Percentiles rank a stretch among this genome's conserved stretches.
These are phyloP conservation scores for Verticillium tricorpus DNA, from an alignment of 2,329 filamentous ascomycete genomes.

Conservation along the genomic window DNA sequence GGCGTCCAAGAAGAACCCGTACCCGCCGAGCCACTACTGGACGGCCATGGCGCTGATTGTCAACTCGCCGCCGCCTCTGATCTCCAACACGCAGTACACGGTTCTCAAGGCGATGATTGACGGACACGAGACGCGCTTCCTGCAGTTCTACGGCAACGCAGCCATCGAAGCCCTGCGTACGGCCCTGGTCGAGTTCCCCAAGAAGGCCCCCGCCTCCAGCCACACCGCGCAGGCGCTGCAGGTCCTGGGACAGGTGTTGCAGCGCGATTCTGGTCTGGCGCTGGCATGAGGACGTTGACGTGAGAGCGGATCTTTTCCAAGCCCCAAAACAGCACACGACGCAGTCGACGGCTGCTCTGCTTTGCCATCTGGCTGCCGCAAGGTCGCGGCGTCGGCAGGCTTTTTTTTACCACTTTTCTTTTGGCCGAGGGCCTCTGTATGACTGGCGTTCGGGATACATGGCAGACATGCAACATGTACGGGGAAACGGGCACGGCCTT, in stretches of 20 bases:
- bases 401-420: neutral
- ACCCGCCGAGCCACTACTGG: slow-evolving; percentile 81
- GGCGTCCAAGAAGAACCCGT: slow-evolving; percentile 63
- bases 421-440: neutral
- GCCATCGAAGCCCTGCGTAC: slow-evolving; percentile 66
- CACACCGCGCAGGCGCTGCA: slow-evolving; percentile 46
- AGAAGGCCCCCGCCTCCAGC: slow-evolving; percentile 40
- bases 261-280: slow-evolving; percentile 43
- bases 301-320: too few relatives aligned
- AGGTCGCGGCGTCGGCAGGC: neutral
- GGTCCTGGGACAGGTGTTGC: slow-evolving; percentile 50
- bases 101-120: slow-evolving; percentile 69
- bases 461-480: neutral
- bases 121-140: slow-evolving; percentile 68
- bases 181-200: slow-evolving; percentile 71
- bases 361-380: too few relatives aligned
- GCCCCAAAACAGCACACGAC: too few relatives aligned
- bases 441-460: neutral
- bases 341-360: too few relatives aligned
- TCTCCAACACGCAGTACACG: slow-evolving; percentile 69
- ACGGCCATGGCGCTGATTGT: slow-evolving; percentile 68
- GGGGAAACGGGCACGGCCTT: neutral
- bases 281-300: slow-evolving; percentile 18
- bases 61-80: slow-evolving; percentile 63
- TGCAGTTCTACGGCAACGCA: slow-evolving; percentile 75